A percentile compares a stretch with the other conserved stretches of the same genome.
These are phyloP conservation scores for Vaccinium macrocarpon DNA, from an alignment of 148 eudicot genomes.

Conservation along the genomic window DNA sequence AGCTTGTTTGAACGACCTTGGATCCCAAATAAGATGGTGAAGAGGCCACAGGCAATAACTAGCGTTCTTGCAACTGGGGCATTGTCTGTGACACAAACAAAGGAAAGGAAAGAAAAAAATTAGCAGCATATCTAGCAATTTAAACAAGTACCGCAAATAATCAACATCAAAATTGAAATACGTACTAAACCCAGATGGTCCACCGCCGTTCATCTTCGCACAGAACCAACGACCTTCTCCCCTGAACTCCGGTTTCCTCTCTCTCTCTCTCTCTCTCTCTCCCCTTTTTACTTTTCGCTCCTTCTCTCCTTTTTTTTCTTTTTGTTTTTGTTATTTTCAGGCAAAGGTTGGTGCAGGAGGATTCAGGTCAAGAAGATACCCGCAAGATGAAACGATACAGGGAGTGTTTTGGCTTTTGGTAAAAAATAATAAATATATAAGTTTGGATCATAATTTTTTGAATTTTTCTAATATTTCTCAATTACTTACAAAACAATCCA, in stretches of 20 bases:
- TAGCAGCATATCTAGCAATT: neutral
- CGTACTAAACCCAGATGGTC: constrained; percentile 71
- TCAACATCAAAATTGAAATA: neutral
- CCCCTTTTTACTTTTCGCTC: neutral
- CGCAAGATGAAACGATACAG: too few relatives aligned
- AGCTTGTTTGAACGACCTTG: constrained; percentile 70
- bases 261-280: neutral
- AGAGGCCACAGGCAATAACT: constrained; percentile 60
- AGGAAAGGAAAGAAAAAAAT: neutral
- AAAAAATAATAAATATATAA: too few relatives aligned
- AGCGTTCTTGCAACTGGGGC: constrained; percentile 80
- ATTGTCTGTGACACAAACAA: constrained; percentile 49
- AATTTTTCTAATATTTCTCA: too few relatives aligned
- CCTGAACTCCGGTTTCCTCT: neutral
- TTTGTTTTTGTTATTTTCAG: neutral
- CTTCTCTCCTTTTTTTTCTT: neutral
- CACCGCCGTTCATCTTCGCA: constrained; percentile 68
- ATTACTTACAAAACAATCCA: too few relatives aligned
- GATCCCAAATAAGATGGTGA: constrained; percentile 78
- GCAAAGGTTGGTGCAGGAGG: too few relatives aligned
- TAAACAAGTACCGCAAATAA: neutral
- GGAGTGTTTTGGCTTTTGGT: too few relatives aligned
- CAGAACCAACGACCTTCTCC: constrained; percentile 28
- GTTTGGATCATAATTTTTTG: too few relatives aligned
- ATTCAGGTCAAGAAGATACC: too few relatives aligned